Base-by-base conservation (phyloP, 352 stramenopile genomes). In the Phytophthora syringae region DNA sequence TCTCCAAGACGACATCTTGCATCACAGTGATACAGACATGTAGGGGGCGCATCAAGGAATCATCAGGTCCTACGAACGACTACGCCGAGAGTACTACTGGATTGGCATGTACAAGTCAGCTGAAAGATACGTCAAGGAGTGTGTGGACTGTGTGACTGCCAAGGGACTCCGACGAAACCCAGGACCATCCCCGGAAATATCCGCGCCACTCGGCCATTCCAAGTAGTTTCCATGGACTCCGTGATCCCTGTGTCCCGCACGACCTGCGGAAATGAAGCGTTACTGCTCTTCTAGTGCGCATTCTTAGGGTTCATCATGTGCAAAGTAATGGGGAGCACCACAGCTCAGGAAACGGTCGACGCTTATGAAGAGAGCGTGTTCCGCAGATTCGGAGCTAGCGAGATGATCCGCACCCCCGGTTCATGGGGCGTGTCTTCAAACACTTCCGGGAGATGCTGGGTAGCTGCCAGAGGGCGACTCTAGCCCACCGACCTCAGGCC, bases 351-450 rank as follows among this genome's bases (percentile, higher is more conserved):
- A 7, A 59, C 74, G 0, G 54, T 66, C 2, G 58, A 76, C 55
- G 73, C 55, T 0, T 78, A 74, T 20, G 53, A 74, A 25, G 39
- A 57, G 37, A 40, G 57, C 0, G 61, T 82, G 7, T 74, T 69
- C 52, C 32, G 51, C 2, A 32, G 52, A 5, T 79, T 72, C 16
- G 74, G 70, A 4, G 70, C 70, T 0, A 71, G 56, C 16, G 22
- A 56, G 0, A 1, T 67, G 10, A 65, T 77, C 7, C 60, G 64
- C 70, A 79, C 12, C 63, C 60, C 0, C 9, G 47, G 0, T 82
- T 79, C 40, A 77, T 82, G 70, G 64, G 58, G 20, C 54, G 62
- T 6, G 59, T 77, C 0, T 79, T 82, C 50, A 21, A 42, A 1
- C 37, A 34, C 11, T 79, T 80, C 25, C 13, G 39, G 3, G 28